Evolutionary conservation across 1,284 basidiomycete genomes (phyloP).

Genomic region (Anthracocystis setariae): DNA sequence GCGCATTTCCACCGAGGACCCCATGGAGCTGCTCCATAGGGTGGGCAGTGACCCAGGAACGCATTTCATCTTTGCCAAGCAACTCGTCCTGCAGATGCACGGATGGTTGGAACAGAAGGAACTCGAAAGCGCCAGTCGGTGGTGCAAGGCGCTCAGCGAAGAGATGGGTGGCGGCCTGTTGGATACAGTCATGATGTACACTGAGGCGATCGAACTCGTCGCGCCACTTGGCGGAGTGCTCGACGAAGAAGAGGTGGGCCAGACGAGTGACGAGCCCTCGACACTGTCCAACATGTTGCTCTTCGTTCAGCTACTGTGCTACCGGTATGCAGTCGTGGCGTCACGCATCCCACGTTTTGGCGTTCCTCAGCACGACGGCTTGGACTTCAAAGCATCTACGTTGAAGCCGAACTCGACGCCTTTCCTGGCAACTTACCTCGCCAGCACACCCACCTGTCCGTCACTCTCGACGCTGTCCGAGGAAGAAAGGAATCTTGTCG

Average conservation of each 20-base stretch:
- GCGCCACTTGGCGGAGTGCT: slow-evolving; percentile 34
- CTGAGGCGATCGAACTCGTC: slow-evolving; percentile 37
- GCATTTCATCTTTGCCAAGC: slow-evolving; percentile 37
- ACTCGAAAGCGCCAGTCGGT: slow-evolving; percentile 43
- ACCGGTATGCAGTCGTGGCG: slow-evolving; percentile 19
- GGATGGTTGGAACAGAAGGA: slow-evolving; percentile 46
- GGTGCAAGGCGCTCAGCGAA: slow-evolving; percentile 40
- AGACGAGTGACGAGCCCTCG: slow-evolving; percentile 52
- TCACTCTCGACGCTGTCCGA: slow-evolving; percentile 62
- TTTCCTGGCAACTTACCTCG: slow-evolving; percentile 51
- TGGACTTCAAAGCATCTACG: slow-evolving; percentile 3
- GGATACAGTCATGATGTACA: slow-evolving; percentile 48
- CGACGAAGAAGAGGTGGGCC: slow-evolving; percentile 40
- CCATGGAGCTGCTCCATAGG: slow-evolving; percentile 33
- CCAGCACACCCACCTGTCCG: slow-evolving; percentile 55
- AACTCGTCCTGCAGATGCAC: slow-evolving; percentile 31
- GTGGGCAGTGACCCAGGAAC: slow-evolving; percentile 44
- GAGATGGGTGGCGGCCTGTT: slow-evolving; percentile 19
- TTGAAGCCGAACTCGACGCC: slow-evolving; percentile 9
- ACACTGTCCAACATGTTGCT: slow-evolving; percentile 45
- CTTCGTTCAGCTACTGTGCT: slow-evolving; percentile 44
- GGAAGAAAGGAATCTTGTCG: slow-evolving; percentile 64
- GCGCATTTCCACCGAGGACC: slow-evolving; percentile 34
- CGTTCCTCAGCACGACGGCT: background rate
- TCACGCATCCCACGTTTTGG: slow-evolving; percentile 11